Evolutionary conservation across 1,139 yeast genomes (phyloP).

Genomic region (Lodderomyces margitis): DNA sequence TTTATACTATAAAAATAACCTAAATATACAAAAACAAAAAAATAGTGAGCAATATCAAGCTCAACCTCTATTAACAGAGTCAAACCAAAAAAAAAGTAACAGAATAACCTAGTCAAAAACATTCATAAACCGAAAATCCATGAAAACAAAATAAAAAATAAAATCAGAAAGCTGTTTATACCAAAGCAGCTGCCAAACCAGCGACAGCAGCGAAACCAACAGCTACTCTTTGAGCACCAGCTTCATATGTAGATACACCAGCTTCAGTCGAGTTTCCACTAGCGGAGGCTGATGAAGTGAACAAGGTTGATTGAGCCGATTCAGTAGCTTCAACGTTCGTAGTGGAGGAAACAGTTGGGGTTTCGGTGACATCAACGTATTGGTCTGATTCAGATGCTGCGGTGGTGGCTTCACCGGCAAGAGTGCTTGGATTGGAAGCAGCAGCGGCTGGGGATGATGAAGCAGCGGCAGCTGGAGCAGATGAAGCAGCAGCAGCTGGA

Average conservation of each 20-base stretch:
- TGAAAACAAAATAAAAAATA: neutral
- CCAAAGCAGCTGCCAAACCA: conserved; percentile 44
- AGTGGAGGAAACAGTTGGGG: conserved; percentile 20
- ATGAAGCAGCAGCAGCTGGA: conserved; percentile 22
- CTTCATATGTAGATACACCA: conserved; percentile 27
- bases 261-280: conserved; percentile 15
- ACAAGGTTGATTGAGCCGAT: conserved; percentile 29
- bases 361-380: conserved; percentile 27
- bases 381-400: conserved; percentile 20
- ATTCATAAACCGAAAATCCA: neutral
- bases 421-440: conserved; percentile 22
- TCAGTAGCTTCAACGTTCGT: conserved; percentile 17
- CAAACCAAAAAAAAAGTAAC: neutral
- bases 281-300: conserved; percentile 19
- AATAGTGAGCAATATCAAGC: neutral
- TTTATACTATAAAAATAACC: neutral
- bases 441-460: conserved; percentile 25
- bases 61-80: neutral
- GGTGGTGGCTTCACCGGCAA: conserved; percentile 16
- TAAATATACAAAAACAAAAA: neutral
- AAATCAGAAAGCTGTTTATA: conserved; percentile 21
- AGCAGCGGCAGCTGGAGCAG: conserved; percentile 19
- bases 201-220: conserved; percentile 44
- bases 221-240: conserved; percentile 27
- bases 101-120: neutral